phyloP scores from a whole-genome alignment of 1,284 basidiomycete species.

The Irpex lacteus region DNA sequence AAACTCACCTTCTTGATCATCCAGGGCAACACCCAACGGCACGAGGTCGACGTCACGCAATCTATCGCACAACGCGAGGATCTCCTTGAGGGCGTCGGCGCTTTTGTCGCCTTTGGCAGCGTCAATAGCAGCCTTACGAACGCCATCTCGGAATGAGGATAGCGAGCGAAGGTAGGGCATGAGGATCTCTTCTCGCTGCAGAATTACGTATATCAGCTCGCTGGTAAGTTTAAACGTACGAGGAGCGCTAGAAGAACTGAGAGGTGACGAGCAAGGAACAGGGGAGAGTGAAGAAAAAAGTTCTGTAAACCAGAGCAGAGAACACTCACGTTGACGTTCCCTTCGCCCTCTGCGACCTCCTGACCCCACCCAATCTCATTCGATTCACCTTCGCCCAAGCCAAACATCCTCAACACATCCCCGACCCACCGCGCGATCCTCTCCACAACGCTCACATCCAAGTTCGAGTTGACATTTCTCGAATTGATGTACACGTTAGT shows the following conservation, averaged over 20 bases:
- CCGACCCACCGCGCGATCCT: constrained; percentile 84
- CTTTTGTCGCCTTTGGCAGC: constrained; percentile 45
- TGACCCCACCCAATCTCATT: constrained; percentile 74
- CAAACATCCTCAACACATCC: constrained; percentile 92
- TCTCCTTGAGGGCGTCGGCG: constrained; percentile 59
- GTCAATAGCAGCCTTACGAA: constrained; percentile 79
- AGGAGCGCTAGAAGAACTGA: neutral
- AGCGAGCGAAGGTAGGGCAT: constrained; percentile 89
- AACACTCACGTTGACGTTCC: constrained; percentile 52
- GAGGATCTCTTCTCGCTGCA: constrained; percentile 77
- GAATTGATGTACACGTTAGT: constrained; percentile 88
- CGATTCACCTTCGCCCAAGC: constrained; percentile 80
- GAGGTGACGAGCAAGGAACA: neutral
- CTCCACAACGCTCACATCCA: constrained; percentile 74
- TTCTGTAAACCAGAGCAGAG: constrained; percentile 6
- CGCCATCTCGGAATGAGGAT: constrained; percentile 89
- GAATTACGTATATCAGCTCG: neutral
- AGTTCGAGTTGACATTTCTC: constrained; percentile 41
- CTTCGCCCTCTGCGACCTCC: constrained; percentile 40
- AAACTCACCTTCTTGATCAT: constrained; percentile 87
- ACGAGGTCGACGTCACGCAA: constrained; percentile 90
- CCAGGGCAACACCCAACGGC: constrained; percentile 91
- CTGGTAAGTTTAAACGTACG: neutral
- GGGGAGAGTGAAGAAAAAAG: neutral
- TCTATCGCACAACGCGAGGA: constrained; percentile 83